Percentiles rank a stretch among this genome's conserved stretches.
Evolutionary conservation across 441 rosid genomes (phyloP).

Genomic region (Erodium chrysanthum): DNA sequence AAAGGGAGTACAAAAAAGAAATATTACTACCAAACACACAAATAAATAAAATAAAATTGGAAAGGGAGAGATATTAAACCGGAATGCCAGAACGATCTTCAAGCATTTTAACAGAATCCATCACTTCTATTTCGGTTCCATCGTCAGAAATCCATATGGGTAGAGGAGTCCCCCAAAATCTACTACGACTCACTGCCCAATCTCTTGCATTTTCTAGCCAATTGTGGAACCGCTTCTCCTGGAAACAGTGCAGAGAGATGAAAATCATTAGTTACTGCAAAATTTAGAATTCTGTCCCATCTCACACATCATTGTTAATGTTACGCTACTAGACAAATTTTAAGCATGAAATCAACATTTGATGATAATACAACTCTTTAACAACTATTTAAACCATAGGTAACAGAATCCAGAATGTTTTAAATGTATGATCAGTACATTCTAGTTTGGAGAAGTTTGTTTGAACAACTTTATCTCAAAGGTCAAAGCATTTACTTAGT

Average conservation of each 20-base stretch:
- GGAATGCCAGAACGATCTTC: slow-evolving; percentile 83
- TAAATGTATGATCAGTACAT: neutral
- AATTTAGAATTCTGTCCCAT: neutral
- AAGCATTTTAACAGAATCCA: slow-evolving; percentile 79
- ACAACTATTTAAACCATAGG: neutral
- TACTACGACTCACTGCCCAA: slow-evolving; percentile 96
- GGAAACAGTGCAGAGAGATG: slow-evolving; percentile 6
- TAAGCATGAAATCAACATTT: neutral
- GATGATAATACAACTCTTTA: neutral
- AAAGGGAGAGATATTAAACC: slow-evolving; percentile 36
- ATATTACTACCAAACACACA: neutral
- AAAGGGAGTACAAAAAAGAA: neutral
- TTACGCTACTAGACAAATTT: neutral
- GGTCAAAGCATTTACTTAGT: neutral
- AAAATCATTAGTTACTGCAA: neutral
- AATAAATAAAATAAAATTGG: slow-evolving; percentile 3
- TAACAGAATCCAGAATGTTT: neutral
- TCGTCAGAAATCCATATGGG: slow-evolving; percentile 90
- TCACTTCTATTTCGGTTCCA: slow-evolving; percentile 59
- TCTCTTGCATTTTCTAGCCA: slow-evolving; percentile 99
- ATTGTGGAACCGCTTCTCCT: slow-evolving; percentile 97
- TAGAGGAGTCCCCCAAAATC: slow-evolving; percentile 99
- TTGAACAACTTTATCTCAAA: neutral
- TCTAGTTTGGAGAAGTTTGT: neutral
- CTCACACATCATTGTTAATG: slow-evolving; percentile 2